A percentile compares a stretch with the other conserved stretches of the same genome.
These are phyloP conservation scores for Talaromyces verruculosus DNA, from an alignment of 2,329 filamentous ascomycete species.

Conservation along the genomic window DNA sequence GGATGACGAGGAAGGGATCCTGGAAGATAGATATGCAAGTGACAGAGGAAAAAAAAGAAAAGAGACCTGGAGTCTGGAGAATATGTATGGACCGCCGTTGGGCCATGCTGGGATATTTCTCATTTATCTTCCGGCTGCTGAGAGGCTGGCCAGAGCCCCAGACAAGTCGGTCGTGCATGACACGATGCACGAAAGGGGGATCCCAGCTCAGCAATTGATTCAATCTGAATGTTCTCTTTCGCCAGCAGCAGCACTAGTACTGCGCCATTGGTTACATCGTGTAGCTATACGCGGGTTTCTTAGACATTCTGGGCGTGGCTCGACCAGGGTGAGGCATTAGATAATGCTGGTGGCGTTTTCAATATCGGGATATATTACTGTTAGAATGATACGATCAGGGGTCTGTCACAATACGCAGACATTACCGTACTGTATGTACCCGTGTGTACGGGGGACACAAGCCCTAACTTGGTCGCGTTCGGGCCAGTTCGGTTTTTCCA, in stretches of 20 bases:
- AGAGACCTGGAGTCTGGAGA: background rate
- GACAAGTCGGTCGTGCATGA: background rate
- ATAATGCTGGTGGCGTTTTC: slow-evolving; percentile 1
- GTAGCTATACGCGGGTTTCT: background rate
- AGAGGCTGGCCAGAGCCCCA: background rate
- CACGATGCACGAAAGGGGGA: slow-evolving; percentile 6
- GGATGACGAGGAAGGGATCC: background rate
- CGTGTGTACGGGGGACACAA: background rate
- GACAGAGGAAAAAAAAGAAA: slow-evolving; percentile 3
- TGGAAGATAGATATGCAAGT: background rate
- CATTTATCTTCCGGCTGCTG: background rate
- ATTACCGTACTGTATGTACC: slow-evolving; percentile 2
- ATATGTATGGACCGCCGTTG: background rate
- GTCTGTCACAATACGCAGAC: background rate
- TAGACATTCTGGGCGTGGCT: background rate
- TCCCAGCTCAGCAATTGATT: background rate
- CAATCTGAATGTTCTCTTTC: background rate
- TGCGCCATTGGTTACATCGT: slow-evolving; percentile 10
- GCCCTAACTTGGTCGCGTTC: slow-evolving; percentile 3
- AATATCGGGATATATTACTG: background rate
- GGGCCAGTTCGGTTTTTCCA: background rate
- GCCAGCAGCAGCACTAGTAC: slow-evolving; percentile 2
- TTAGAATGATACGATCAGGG: background rate
- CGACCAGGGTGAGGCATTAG: background rate
- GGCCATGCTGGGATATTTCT: background rate